Evolutionary conservation across 345 rosid genomes (phyloP), one percentile per base, ranked within the genome.

Genomic region (Gossypium bickii): DNA sequence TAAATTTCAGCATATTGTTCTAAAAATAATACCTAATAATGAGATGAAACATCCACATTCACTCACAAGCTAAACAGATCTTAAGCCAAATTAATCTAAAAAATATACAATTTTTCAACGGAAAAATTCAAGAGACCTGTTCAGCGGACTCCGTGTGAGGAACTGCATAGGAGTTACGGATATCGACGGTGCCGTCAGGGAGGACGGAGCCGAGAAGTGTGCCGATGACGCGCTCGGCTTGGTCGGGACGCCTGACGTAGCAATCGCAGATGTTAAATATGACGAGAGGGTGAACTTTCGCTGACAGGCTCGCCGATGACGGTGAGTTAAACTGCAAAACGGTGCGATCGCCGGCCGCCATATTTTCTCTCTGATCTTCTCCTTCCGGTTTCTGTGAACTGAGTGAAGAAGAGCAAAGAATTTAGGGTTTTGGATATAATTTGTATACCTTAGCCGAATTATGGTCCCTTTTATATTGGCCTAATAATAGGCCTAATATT

Each of bases 121-220:
- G 13, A 24, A 71, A 20, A 44, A 29, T 24, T 24, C 24, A 13
- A 4, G 8, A 49, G 9, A 93, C 97, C 99, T 93, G 97, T 70
- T 86, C 97, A 53, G 92, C 85, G 55, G 88, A 89, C 80, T 96
- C 99, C 25, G 89, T 93, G 85, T 96, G 98, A 80, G 99, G 99
- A 56, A 96, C 98, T 41, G 94, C 99, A 64, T 91, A 93, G 15
- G 97, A 96, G 78, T 96, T 93, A 34, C 99, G 92, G 71, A 96
- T 83, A 53, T 96, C 99, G 9, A 96, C 93, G 7, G 98, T 89
- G 53, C 99, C 98, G 8, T 96, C 97, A 1, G 95, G 85, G 45
- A 92, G 77, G 66, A 91, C 79, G 64, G 98, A 93, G 41, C 99
- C 98, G 52, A 93, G 97, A 11, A 95, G 98, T 52, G 99, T 93